A percentile compares a stretch with the other conserved stretches of the same genome.
phyloP scores from a whole-genome alignment of 495 filamentous ascomycete genomes.

The Penicillium goetzii region DNA sequence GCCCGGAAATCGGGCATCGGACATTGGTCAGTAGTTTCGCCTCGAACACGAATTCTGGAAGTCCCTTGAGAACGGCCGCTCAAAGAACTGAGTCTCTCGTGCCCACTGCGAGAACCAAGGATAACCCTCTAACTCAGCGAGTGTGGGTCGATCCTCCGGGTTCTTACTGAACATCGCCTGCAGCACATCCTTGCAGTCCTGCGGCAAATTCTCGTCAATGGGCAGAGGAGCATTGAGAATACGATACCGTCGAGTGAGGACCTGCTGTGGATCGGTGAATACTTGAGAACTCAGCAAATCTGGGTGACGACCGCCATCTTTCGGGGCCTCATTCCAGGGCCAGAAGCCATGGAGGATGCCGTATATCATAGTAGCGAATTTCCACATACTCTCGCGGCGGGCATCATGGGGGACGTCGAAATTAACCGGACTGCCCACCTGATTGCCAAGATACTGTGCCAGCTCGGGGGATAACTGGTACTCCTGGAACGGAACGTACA shows the following conservation, averaged over 20 bases:
- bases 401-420: constrained; percentile 14
- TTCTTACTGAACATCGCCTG: constrained; percentile 27
- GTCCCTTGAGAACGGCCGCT: constrained; percentile 17
- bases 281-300: constrained; percentile 3
- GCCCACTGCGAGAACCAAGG: constrained; percentile 34
- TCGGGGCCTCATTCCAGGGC: constrained; percentile 31
- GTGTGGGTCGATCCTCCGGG: constrained; percentile 19
- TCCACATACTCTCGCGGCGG: constrained; percentile 25
- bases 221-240: constrained; percentile 24
- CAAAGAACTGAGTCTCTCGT: constrained; percentile 16
- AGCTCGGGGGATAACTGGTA: constrained; percentile 32
- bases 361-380: constrained; percentile 27
- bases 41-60: background rate
- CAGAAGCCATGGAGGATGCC: constrained; percentile 32
- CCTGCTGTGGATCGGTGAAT: background rate
- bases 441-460: constrained; percentile 10
- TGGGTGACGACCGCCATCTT: background rate
- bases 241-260: constrained; percentile 19
- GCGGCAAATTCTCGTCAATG: constrained; percentile 27
- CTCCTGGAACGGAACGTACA: constrained; percentile 26
- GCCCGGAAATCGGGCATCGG: background rate
- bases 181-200: constrained; percentile 33
- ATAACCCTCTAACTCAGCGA: constrained; percentile 21
- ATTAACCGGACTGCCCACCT: background rate
- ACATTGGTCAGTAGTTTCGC: background rate